Evolutionary conservation across 2,329 filamentous ascomycete species (phyloP).

Genomic region (Phialemoniopsis sp.): DNA sequence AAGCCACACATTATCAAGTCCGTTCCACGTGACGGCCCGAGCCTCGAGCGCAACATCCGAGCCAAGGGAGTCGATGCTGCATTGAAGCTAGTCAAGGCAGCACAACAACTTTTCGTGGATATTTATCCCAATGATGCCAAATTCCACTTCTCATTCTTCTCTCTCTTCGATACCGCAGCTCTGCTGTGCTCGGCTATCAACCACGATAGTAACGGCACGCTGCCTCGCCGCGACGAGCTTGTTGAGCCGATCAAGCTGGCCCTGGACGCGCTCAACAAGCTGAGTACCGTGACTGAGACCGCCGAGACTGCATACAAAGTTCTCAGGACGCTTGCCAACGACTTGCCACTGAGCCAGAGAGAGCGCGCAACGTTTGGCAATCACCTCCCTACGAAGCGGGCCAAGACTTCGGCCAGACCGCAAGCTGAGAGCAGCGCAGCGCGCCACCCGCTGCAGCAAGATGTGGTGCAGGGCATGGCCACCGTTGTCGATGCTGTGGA

Average conservation of each 20-base stretch:
- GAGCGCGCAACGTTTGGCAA: neutral
- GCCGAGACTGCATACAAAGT: constrained; percentile 25
- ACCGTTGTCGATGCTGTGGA: no score
- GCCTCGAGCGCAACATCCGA: constrained; percentile 30
- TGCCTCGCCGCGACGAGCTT: constrained; percentile 35
- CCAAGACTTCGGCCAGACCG: no score
- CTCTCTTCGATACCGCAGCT: constrained; percentile 46
- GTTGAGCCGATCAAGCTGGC: constrained; percentile 30
- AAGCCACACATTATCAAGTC: constrained; percentile 38
- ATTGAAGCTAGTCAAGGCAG: constrained; percentile 33
- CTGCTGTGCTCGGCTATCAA: constrained; percentile 46
- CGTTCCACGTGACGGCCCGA: constrained; percentile 17
- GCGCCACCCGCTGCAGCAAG: no score
- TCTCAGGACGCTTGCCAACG: constrained; percentile 10
- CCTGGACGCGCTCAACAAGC: constrained; percentile 24
- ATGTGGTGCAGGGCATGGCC: no score
- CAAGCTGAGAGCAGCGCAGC: no score
- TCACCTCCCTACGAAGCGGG: no score
- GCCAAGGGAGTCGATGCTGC: constrained; percentile 36
- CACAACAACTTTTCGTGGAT: constrained; percentile 35
- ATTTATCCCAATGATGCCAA: constrained; percentile 40
- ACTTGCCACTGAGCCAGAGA: neutral
- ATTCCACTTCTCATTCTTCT: constrained; percentile 44
- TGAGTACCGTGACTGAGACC: constrained; percentile 22
- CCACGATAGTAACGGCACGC: constrained; percentile 36